A percentile compares a stretch with the other conserved stretches of the same genome.
These are phyloP conservation scores for Kluyveromyces sp. DNA, from an alignment of 1,139 yeast species.

Conservation along the genomic window DNA sequence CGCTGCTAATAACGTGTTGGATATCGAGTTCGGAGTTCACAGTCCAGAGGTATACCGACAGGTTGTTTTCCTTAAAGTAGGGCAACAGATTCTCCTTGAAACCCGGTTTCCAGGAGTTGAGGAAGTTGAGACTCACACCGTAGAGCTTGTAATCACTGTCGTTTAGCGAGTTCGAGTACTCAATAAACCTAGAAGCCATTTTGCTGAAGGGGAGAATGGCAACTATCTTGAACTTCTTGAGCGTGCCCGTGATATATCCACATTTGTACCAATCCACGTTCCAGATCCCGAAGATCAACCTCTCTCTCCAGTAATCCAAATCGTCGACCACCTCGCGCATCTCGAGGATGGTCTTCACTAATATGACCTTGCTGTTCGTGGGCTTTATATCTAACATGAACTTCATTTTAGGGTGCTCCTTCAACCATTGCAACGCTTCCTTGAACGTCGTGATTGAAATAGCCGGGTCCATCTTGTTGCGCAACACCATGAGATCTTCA, in stretches of 20 bases:
- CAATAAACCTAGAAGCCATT: constrained; percentile 21
- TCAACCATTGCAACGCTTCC: constrained; percentile 54
- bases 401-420: constrained; percentile 35
- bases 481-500: constrained; percentile 43
- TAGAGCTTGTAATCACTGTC: constrained; percentile 33
- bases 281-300: constrained; percentile 81
- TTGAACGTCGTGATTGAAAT: constrained; percentile 55
- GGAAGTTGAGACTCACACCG: constrained; percentile 38
- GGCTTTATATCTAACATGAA: constrained; percentile 81
- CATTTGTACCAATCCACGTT: constrained; percentile 53
- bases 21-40: constrained; percentile 44
- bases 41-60: constrained; percentile 75
- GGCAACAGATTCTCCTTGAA: constrained; percentile 34
- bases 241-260: constrained; percentile 36
- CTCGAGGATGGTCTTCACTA: constrained; percentile 44
- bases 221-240: constrained; percentile 39
- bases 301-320: constrained; percentile 56
- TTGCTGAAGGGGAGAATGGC: constrained; percentile 31
- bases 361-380: constrained; percentile 53
- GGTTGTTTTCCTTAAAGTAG: constrained; percentile 35
- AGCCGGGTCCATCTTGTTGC: constrained; percentile 45
- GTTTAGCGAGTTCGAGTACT: constrained; percentile 29
- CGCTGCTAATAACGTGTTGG: constrained; percentile 31
- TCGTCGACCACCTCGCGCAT: constrained; percentile 44
- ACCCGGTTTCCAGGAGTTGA: constrained; percentile 36